Evolutionary conservation across 73 alveolate genomes (phyloP).

Genomic region (Tetrahymena elliotti): DNA sequence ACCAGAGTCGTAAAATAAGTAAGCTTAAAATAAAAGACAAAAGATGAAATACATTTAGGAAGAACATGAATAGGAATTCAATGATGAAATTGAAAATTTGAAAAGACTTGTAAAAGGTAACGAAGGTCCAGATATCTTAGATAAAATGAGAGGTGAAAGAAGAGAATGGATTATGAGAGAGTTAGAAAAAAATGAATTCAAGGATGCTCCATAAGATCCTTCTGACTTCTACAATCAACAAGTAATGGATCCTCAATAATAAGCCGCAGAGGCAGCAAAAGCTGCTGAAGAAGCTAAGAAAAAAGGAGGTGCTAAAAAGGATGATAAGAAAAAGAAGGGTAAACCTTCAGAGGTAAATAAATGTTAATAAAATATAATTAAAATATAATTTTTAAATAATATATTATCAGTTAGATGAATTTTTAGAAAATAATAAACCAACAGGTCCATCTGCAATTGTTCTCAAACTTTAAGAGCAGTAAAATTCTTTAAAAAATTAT

Average conservation of each 20-base stretch:
- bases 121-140: constrained; percentile 84
- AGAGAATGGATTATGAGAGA: constrained; percentile 71
- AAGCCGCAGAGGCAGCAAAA: constrained; percentile 60
- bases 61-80: constrained; percentile 50
- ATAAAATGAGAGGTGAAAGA: constrained; percentile 68
- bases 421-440: constrained; percentile 19
- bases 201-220: constrained; percentile 24
- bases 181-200: constrained; percentile 48
- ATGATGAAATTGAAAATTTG: constrained; percentile 55
- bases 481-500: neutral
- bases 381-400: neutral
- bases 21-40: constrained; percentile 52
- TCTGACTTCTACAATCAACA: constrained; percentile 21
- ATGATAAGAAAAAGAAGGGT: constrained; percentile 60
- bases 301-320: constrained; percentile 62
- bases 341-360: constrained; percentile 38
- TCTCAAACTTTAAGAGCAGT: constrained; percentile 35
- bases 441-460: constrained; percentile 47
- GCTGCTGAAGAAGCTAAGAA: constrained; percentile 70
- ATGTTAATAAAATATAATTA: neutral
- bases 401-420: constrained; percentile 10
- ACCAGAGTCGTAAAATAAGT: constrained; percentile 38
- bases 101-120: constrained; percentile 62
- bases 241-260: constrained; percentile 41
- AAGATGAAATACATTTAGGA: constrained; percentile 30